These are phyloP conservation scores for Fraxinus quadrangulata DNA, from an alignment of 257 asterid genomes.

Conservation along the genomic window DNA sequence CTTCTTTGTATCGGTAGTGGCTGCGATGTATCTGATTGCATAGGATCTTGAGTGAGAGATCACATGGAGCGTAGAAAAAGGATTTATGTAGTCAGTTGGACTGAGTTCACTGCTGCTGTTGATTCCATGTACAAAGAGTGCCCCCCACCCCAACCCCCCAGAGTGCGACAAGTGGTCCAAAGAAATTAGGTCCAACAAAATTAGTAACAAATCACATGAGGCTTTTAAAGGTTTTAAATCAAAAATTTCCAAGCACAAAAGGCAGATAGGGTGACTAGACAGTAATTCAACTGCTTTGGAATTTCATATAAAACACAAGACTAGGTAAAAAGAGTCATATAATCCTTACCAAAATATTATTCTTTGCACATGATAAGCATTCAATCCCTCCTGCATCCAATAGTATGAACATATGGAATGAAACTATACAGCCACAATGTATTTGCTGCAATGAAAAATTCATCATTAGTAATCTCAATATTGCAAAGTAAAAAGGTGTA, in stretches of 20 bases:
- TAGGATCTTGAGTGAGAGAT: neutral
- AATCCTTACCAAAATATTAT: slow-evolving; percentile 76
- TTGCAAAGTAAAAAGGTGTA: neutral
- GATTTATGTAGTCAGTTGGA: neutral
- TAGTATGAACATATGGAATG: slow-evolving; percentile 95
- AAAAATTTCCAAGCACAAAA: slow-evolving; percentile 16
- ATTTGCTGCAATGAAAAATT: slow-evolving; percentile 75
- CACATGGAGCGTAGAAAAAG: neutral
- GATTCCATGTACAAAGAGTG: neutral
- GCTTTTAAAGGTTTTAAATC: neutral
- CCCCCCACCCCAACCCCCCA: neutral
- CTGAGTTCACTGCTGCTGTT: too few relatives aligned
- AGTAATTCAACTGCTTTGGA: neutral
- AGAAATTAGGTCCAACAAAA: slow-evolving; percentile 4
- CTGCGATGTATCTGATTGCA: neutral
- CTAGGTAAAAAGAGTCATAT: slow-evolving; percentile 10
- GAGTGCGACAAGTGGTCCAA: neutral
- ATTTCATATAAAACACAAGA: neutral
- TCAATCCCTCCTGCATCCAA: slow-evolving; percentile 99
- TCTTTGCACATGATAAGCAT: slow-evolving; percentile 89
- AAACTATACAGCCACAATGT: slow-evolving; percentile 97
- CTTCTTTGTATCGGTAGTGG: neutral
- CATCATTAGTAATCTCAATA: slow-evolving; percentile 20
- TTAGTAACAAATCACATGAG: slow-evolving; percentile 21
- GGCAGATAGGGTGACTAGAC: neutral